These are phyloP conservation scores for Macrophomina pseudophaseolina DNA, from an alignment of 2,329 filamentous ascomycete species.

Conservation along the genomic window DNA sequence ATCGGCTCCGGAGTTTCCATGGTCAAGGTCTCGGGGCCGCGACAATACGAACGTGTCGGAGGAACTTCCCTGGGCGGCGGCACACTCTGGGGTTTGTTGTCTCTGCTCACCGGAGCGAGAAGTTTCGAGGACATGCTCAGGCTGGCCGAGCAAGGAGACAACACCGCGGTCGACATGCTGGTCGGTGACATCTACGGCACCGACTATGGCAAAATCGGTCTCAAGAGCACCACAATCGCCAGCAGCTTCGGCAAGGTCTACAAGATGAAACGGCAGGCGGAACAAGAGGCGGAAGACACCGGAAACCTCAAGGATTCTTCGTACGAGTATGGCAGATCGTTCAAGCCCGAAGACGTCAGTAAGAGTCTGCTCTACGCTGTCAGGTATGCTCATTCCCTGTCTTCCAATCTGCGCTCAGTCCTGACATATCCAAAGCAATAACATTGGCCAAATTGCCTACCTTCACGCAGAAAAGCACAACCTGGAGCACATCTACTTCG, in stretches of 20 bases:
- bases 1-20: conserved; percentile 97
- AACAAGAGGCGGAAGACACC: conserved; percentile 76
- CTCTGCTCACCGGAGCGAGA: conserved; percentile 86
- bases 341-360: conserved; percentile 84
- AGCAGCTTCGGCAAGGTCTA: conserved; percentile 98
- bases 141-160: conserved; percentile 89
- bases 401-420: not conserved
- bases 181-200: conserved; percentile 98
- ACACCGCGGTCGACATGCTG: conserved; percentile 90
- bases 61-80: conserved; percentile 94
- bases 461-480: conserved; percentile 96
- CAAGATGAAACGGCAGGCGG: conserved; percentile 84
- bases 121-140: conserved; percentile 98
- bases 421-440: conserved; percentile 68
- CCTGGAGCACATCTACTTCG: conserved; percentile 93
- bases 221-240: conserved; percentile 94
- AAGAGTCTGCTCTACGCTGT: conserved; percentile 92
- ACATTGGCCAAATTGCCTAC: conserved; percentile 97
- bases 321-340: conserved; percentile 56
- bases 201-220: conserved; percentile 92
- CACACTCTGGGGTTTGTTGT: conserved; percentile 95
- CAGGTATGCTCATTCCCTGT: conserved; percentile 50
- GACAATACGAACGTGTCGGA: conserved; percentile 86
- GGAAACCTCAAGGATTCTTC: conserved; percentile 50
- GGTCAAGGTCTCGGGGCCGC: conserved; percentile 92